phyloP scores from a whole-genome alignment of 495 filamentous ascomycete species.

The Parmelia sp. region DNA sequence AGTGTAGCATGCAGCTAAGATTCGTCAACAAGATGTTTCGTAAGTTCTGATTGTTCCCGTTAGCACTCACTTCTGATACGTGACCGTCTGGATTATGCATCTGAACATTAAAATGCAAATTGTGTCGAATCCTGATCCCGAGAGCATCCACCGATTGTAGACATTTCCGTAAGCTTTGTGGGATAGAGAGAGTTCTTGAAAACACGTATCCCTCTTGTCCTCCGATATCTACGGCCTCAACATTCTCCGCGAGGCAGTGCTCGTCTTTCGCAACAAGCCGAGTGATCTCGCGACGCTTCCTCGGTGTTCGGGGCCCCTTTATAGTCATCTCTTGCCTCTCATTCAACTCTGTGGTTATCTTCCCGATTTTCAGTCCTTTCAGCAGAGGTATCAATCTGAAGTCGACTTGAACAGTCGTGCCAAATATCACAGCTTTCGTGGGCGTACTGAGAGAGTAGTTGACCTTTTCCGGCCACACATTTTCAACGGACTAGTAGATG shows the following conservation, averaged over 20 bases:
- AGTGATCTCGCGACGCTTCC: slow-evolving; percentile 31
- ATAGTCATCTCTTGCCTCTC: slow-evolving; percentile 68
- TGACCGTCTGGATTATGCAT: slow-evolving; percentile 92
- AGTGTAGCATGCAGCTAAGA: slow-evolving; percentile 71
- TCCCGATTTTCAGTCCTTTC: slow-evolving; percentile 78
- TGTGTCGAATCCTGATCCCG: slow-evolving; percentile 82
- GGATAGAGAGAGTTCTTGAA: slow-evolving; percentile 60
- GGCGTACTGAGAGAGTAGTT: slow-evolving; percentile 86
- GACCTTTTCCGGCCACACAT: slow-evolving; percentile 91
- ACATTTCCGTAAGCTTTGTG: slow-evolving; percentile 69
- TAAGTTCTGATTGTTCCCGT: background rate
- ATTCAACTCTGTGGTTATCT: slow-evolving; percentile 64
- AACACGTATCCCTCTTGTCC: slow-evolving; percentile 76
- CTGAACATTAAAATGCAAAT: slow-evolving; percentile 76
- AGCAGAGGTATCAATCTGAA: slow-evolving; percentile 76
- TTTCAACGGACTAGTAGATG: slow-evolving; percentile 63
- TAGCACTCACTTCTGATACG: slow-evolving; percentile 63
- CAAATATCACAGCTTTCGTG: slow-evolving; percentile 85
- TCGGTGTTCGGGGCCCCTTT: slow-evolving; percentile 27
- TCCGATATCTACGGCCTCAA: slow-evolving; percentile 61
- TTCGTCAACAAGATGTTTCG: slow-evolving; percentile 19
- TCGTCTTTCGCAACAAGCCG: slow-evolving; percentile 58
- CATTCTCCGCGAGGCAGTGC: slow-evolving; percentile 50
- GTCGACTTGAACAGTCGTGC: slow-evolving; percentile 70
- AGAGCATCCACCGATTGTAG: slow-evolving; percentile 78